These are phyloP conservation scores for Ceratocystis ficicola DNA, from an alignment of 2,329 filamentous ascomycete genomes.

Conservation along the genomic window DNA sequence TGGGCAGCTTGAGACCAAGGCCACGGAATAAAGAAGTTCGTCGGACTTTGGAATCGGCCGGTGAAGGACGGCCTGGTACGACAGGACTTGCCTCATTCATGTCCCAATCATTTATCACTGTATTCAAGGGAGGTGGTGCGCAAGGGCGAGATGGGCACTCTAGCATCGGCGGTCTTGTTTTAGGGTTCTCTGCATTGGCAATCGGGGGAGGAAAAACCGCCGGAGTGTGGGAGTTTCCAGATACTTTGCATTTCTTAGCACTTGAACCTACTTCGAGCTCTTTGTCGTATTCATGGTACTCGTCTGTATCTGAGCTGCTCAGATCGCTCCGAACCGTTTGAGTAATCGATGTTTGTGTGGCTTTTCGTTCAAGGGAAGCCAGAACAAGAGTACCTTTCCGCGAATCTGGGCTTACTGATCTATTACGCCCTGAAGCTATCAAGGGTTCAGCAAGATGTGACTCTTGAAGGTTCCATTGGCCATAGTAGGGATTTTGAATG, in stretches of 20 bases:
- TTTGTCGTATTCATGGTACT: neutral
- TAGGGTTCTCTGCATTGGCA: neutral
- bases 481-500: neutral
- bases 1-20: constrained; percentile 13
- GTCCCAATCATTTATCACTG: constrained; percentile 5
- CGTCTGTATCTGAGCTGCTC: constrained; percentile 4
- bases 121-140: neutral
- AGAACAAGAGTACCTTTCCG: neutral
- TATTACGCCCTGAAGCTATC: constrained; percentile 1
- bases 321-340: neutral
- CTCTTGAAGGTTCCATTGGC: constrained; percentile 18
- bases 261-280: neutral
- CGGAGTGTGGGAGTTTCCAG: neutral
- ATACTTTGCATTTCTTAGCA: neutral
- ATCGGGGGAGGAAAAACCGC: neutral
- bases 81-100: neutral
- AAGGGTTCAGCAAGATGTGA: constrained; percentile 19
- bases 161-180: neutral
- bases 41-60: neutral
- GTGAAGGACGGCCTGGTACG: neutral
- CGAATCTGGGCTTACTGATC: constrained; percentile 15
- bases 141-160: neutral
- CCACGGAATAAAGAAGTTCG: constrained; percentile 7
- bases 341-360: neutral
- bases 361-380: neutral